Conservation (phyloP, 2,329 filamentous ascomycete genomes). For the Beauveria varroae region DNA sequence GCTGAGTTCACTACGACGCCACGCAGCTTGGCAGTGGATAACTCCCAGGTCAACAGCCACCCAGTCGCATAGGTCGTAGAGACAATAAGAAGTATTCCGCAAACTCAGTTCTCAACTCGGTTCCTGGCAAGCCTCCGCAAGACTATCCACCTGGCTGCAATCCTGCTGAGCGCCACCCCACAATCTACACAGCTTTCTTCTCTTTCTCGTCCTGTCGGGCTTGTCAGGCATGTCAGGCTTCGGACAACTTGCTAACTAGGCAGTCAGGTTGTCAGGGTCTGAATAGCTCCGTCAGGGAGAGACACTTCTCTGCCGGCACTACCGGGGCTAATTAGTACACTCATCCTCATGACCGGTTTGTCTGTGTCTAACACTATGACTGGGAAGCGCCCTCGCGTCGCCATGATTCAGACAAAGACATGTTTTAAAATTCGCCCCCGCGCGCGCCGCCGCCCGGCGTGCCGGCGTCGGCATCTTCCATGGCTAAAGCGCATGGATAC, state of each 20-base stretch:
- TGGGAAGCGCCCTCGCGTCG: neutral
- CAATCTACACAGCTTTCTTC: constrained; percentile 8
- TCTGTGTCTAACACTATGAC: too few species aligned
- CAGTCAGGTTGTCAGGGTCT: neutral
- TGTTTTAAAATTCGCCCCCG: neutral
- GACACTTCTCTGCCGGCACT: neutral
- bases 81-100: neutral
- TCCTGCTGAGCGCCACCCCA: constrained; percentile 9
- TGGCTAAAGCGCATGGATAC: neutral
- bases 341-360: too few species aligned
- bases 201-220: neutral
- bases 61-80: neutral
- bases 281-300: neutral
- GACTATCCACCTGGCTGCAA: constrained; percentile 2
- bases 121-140: neutral
- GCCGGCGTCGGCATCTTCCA: neutral
- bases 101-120: neutral
- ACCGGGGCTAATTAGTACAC: too few species aligned
- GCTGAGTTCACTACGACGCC: neutral
- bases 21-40: constrained; percentile 1
- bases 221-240: too few species aligned
- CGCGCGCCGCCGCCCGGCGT: neutral
- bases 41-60: neutral
- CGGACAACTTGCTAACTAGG: too few species aligned
- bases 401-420: neutral